Percentiles rank a stretch among this genome's conserved stretches.
Conservation (phyloP, 805 yeast species). For the Deakozyma indianensis region DNA sequence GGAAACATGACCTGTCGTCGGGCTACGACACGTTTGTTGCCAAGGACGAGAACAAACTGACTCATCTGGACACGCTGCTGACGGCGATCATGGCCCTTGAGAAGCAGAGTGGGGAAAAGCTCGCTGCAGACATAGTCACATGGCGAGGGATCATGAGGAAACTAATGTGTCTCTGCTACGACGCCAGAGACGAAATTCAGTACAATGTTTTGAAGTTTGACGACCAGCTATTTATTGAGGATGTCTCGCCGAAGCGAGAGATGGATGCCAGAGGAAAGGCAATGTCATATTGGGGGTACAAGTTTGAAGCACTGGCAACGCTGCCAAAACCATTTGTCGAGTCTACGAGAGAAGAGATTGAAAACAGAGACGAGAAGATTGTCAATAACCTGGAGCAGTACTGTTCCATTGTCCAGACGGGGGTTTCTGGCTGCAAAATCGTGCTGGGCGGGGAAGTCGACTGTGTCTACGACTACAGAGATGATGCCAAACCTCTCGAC, state of each 20-base stretch:
- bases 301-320: conserved; percentile 71
- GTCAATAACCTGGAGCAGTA: conserved; percentile 71
- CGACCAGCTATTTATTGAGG: conserved; percentile 29
- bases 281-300: conserved; percentile 40
- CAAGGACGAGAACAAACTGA: conserved; percentile 33
- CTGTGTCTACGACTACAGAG: conserved; percentile 70
- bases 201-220: conserved; percentile 58
- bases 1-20: conserved; percentile 41
- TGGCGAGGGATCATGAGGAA: conserved; percentile 78
- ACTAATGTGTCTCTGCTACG: conserved; percentile 54
- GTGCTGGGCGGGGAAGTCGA: conserved; percentile 80
- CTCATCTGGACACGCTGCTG: conserved; percentile 45
- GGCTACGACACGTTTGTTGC: conserved; percentile 49
- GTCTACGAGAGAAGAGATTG: conserved; percentile 48
- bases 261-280: conserved; percentile 14
- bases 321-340: conserved; percentile 59
- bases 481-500: conserved; percentile 33
- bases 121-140: conserved; percentile 55
- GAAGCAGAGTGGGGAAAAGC: conserved; percentile 26
- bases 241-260: conserved; percentile 14
- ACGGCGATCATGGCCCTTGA: conserved; percentile 45
- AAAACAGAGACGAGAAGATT: conserved; percentile 39
- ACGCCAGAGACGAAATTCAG: conserved; percentile 39
- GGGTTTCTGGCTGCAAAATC: conserved; percentile 55
- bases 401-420: conserved; percentile 64